Evolutionary conservation across 2,329 filamentous ascomycete species (phyloP), one percentile per base, ranked within the genome.

Genomic region (Aspergillus luchuensis): DNA sequence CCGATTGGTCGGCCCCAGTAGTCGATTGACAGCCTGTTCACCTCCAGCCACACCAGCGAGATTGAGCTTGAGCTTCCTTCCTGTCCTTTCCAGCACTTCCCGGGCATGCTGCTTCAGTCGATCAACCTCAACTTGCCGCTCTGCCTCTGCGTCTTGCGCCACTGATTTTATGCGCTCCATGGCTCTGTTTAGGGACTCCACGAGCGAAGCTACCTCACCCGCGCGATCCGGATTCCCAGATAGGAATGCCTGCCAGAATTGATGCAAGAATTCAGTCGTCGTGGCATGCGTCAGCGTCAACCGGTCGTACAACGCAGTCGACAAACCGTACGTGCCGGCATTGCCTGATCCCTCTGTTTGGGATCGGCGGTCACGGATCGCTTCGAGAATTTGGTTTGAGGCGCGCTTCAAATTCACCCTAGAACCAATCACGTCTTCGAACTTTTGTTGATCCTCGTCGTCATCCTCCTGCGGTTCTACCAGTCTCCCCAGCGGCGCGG

Each of bases 211-310:
- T 13, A 97, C 83, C 76, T 99, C 94, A 45, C 84, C 83, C 0
- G 91, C 91, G 36, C 91, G 88, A 61, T 91, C 89, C 1, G 91
- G 80, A 71, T 97, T 91, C 13, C 93, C 94, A 0, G 93, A 97
- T 25, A 96, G 83, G 71, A 96, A 99, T 0, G 93, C 88, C 36
- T 87, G 85, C 94, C 94, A 99, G 80, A 99, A 99, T 75, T 98
- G 96, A 69, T 94, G 91, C n/a, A 99, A 81, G 71, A 98, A 99
- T 72, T 99, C 95, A 39, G 91, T 89, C 0, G 92, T 96, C 0
- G 95, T 99, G 56, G 93, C 93, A 74, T 98, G 92, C 0, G 94
- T 97, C 58, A 90, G 82, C 11, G 81, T 82, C n/a, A 91, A 72
- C 17, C 84, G 84, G 66, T 90, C 87, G 65, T 87, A 87, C 1